Conservation (phyloP, 2,329 filamentous ascomycete species). For the Zalaria obscura region DNA sequence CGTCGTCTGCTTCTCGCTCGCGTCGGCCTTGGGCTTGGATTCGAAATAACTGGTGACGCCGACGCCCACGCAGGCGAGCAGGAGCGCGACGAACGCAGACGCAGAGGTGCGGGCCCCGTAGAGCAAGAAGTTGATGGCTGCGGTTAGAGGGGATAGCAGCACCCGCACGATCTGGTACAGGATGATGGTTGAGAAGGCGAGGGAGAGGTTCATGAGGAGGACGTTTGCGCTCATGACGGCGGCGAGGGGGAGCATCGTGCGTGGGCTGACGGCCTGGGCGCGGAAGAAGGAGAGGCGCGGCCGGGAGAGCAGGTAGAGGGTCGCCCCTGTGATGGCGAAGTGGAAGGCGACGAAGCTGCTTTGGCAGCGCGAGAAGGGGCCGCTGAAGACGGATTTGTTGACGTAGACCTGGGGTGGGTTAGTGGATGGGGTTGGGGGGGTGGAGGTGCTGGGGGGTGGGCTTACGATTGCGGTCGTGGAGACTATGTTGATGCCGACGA, state of each 20-base stretch:
- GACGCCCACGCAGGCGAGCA: conserved; percentile 49
- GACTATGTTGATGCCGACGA: too few relatives aligned
- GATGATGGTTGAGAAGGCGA: conserved; percentile 53
- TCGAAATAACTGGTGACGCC: conserved; percentile 56
- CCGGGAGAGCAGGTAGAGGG: conserved; percentile 47
- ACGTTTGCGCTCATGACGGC: conserved; percentile 56
- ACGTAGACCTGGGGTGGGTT: conserved; percentile 1
- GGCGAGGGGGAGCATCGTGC: conserved; percentile 48
- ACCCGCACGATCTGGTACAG: conserved; percentile 60
- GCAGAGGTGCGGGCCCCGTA: conserved; percentile 43
- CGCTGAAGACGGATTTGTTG: conserved; percentile 8
- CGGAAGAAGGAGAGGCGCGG: conserved; percentile 45
- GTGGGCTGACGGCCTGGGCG: conserved; percentile 40
- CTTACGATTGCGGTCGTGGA: too few relatives aligned
- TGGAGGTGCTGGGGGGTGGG: too few relatives aligned
- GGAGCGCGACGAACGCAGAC: conserved; percentile 38
- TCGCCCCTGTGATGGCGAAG: conserved; percentile 51
- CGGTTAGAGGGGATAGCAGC: conserved; percentile 50
- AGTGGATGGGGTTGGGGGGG: too few relatives aligned
- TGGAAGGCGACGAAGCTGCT: conserved; percentile 53
- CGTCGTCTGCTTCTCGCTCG: conserved; percentile 37
- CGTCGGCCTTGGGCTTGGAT: conserved; percentile 31
- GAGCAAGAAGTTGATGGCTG: conserved; percentile 49
- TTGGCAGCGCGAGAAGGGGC: conserved; percentile 5
- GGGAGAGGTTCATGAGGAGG: conserved; percentile 52